Base-by-base conservation (phyloP, 306 rosid genomes). In the Dalbergia oliveri region DNA sequence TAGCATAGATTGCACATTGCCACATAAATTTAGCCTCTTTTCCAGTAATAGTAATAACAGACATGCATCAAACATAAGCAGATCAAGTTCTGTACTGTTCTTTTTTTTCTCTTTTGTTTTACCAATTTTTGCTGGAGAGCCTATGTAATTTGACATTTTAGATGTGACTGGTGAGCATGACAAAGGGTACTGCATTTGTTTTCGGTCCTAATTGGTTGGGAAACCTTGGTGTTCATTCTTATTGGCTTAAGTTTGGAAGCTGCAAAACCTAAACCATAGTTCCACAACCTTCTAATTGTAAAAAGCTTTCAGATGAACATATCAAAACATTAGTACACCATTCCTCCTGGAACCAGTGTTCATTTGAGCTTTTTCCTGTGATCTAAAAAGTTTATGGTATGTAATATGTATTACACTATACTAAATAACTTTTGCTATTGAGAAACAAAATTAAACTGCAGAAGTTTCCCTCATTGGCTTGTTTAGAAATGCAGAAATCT, bases 391-490 rank as follows among this genome's bases (percentile, higher is more conserved):
- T 54, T 67, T 39, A 26, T 66, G 43, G 37, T 21, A 21, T 21
- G 23, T 21, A 21, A 21, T 47, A 66, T 51, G 23, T 39, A 37
- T 14, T 35, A 51, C 4, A 14, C 64, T 15, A 26, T 15, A 3
- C 44, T 31, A 63, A 49, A 75, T 6, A 47, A 3, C 23, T 63
- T 76, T 31, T 62, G 4, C 12, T 66, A 6, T 41, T 39, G 35
- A 51, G 56, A 62, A 79, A 35, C 39, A 35, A 60, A 23, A 66
- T 16, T 45, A 59, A 12, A 51, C 65, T 79, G 54, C 65, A 9
- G 26, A 69, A 34, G 19, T 56, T n/a, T n/a, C 11, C 39, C 13
- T n/a, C 56, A 69, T 58, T 47, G 53, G 4, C 10, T 79, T 62
- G 58, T 39, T 10, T 61, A 21, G 8, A 37, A 4, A 0, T 11